Percentiles rank a stretch among this genome's conserved stretches.
These are phyloP conservation scores for Arthrinium puccinioides DNA, from an alignment of 2,329 filamentous ascomycete genomes.

Conservation along the genomic window DNA sequence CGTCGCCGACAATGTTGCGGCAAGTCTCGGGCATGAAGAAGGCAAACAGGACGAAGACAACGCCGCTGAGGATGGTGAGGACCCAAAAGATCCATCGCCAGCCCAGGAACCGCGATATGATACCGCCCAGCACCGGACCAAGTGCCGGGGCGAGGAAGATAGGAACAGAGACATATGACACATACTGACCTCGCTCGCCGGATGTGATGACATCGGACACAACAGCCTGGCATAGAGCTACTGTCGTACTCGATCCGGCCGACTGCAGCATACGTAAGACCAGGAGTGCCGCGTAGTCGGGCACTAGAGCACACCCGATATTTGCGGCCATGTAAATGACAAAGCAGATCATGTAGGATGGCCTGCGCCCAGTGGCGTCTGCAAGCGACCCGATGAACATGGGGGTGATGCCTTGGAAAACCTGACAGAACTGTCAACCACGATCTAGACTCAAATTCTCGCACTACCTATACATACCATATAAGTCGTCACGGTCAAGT, in stretches of 20 bases:
- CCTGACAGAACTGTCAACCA: constrained; percentile 6
- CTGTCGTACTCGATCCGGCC: constrained; percentile 43
- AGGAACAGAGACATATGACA: constrained; percentile 39
- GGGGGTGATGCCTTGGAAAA: constrained; percentile 38
- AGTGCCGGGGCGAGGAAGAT: constrained; percentile 31
- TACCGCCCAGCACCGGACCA: constrained; percentile 43
- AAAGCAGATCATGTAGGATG: constrained; percentile 39
- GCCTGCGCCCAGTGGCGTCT: constrained; percentile 37
- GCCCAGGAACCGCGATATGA: constrained; percentile 34
- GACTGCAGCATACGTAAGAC: constrained; percentile 43
- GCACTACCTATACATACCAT: constrained; percentile 15
- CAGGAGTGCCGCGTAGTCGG: constrained; percentile 35
- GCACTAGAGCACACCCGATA: constrained; percentile 36
- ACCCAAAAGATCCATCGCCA: constrained; percentile 20
- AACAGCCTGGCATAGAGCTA: constrained; percentile 44
- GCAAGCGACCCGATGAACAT: constrained; percentile 41
- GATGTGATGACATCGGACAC: constrained; percentile 50
- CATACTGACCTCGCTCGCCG: constrained; percentile 46
- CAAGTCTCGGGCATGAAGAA: constrained; percentile 31
- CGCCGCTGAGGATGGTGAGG: constrained; percentile 13
- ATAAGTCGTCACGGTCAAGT: constrained; percentile 25
- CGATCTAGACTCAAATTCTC: not conserved
- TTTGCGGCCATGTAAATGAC: constrained; percentile 37
- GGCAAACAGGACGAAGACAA: constrained; percentile 8
- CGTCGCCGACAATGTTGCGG: constrained; percentile 35